Evolutionary conservation across 129 eudicot species (phyloP).

Genomic region (Artemisia annua): DNA sequence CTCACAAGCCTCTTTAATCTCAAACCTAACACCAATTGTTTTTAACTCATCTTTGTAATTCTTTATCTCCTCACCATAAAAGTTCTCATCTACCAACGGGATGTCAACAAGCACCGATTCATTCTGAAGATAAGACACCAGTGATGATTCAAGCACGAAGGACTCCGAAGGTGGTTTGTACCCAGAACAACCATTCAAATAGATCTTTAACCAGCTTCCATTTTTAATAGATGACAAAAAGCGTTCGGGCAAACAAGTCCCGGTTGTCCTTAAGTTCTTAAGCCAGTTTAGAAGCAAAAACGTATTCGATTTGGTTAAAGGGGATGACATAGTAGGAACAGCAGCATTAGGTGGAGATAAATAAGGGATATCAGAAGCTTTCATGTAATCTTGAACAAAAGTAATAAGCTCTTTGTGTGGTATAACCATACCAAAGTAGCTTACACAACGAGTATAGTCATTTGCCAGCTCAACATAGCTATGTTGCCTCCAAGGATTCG

Average conservation of each 20-base stretch:
- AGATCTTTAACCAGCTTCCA: slow-evolving; percentile 52
- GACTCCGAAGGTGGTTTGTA: slow-evolving; percentile 50
- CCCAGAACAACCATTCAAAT: slow-evolving; percentile 28
- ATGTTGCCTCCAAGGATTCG: slow-evolving; percentile 45
- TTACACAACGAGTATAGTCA: slow-evolving; percentile 34
- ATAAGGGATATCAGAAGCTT: slow-evolving; percentile 46
- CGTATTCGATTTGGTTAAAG: slow-evolving; percentile 10
- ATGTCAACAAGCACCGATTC: slow-evolving; percentile 48
- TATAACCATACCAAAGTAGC: slow-evolving; percentile 26
- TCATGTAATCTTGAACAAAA: slow-evolving; percentile 29
- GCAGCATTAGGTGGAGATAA: slow-evolving; percentile 43
- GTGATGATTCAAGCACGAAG: slow-evolving; percentile 35
- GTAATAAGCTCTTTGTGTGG: slow-evolving; percentile 18
- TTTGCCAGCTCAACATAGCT: slow-evolving; percentile 46
- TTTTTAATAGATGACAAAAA: slow-evolving; percentile 40
- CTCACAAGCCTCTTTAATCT: slow-evolving; percentile 39
- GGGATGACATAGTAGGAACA: slow-evolving; percentile 39
- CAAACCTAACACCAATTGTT: slow-evolving; percentile 50
- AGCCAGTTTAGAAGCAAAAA: slow-evolving; percentile 43
- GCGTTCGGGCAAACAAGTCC: slow-evolving; percentile 19
- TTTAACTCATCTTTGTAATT: slow-evolving; percentile 42
- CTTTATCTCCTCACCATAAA: slow-evolving; percentile 35
- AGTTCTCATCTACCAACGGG: slow-evolving; percentile 36
- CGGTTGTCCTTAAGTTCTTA: slow-evolving; percentile 11
- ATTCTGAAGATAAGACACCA: slow-evolving; percentile 36